Evolutionary conservation across 805 yeast genomes (phyloP).

Genomic region (Teunomyces kruisii): DNA sequence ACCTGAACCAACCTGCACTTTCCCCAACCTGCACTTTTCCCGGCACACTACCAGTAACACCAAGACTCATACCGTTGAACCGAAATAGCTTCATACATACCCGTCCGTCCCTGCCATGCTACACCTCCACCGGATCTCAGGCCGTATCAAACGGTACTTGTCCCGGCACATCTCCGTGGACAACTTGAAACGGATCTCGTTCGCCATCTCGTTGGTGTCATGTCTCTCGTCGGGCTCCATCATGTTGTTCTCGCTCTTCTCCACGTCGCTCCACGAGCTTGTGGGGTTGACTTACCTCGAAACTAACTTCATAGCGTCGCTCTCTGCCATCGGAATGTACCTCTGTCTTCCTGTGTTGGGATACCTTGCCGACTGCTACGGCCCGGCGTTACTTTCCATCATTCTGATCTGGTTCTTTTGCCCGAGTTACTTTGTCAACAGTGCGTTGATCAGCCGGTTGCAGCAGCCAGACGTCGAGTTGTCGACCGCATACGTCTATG

Average conservation of each 20-base stretch:
- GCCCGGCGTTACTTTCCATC: slow-evolving; percentile 70
- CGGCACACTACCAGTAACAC: too few relatives aligned
- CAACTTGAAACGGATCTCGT: slow-evolving; percentile 50
- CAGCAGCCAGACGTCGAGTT: slow-evolving; percentile 1
- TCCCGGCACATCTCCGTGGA: slow-evolving; percentile 41
- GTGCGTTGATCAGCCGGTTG: slow-evolving; percentile 15
- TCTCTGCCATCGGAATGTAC: slow-evolving; percentile 79
- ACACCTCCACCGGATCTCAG: slow-evolving; percentile 28
- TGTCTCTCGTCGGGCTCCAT: slow-evolving; percentile 84
- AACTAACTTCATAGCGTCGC: slow-evolving; percentile 70
- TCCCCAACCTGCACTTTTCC: too few relatives aligned
- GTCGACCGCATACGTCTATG: slow-evolving; percentile 13
- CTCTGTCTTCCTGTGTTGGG: slow-evolving; percentile 81
- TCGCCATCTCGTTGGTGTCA: slow-evolving; percentile 54
- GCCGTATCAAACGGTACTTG: slow-evolving; percentile 46
- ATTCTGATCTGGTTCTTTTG: slow-evolving; percentile 59
- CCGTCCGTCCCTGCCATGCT: slow-evolving; percentile 3
- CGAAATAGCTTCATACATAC: not conserved
- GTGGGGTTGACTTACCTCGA: slow-evolving; percentile 62
- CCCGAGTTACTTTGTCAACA: slow-evolving; percentile 61
- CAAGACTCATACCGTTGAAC: not conserved
- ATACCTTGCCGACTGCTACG: slow-evolving; percentile 78
- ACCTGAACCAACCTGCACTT: too few relatives aligned
- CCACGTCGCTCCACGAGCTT: slow-evolving; percentile 62
- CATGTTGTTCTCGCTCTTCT: slow-evolving; percentile 75